Percentiles rank a stretch among this genome's conserved stretches.
These are phyloP conservation scores for Coemansia sp. DNA, from an alignment of 192 early-diverging fungal species.

Conservation along the genomic window DNA sequence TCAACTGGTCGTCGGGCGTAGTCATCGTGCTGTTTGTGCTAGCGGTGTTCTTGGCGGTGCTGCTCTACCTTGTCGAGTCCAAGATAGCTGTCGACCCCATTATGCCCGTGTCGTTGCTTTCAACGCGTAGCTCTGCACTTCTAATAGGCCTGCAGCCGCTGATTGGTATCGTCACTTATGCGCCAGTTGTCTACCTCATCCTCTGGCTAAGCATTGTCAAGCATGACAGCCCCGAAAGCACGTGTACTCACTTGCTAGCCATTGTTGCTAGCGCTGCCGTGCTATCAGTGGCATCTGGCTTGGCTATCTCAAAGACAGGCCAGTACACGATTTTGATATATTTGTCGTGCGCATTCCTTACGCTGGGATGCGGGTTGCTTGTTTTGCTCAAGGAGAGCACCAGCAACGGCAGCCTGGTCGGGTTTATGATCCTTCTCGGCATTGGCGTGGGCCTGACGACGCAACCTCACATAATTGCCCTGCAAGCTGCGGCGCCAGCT, in stretches of 20 bases:
- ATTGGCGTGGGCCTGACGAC: conserved; percentile 32
- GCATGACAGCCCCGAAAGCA: conserved; percentile 7
- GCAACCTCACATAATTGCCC: conserved; percentile 25
- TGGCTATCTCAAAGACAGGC: conserved; percentile 9
- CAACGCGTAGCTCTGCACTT: conserved; percentile 31
- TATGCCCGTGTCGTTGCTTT: conserved; percentile 53
- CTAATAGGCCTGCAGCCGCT: conserved; percentile 27
- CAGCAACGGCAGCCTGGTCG: conserved; percentile 15
- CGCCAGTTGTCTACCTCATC: conserved; percentile 57
- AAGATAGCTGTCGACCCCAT: conserved; percentile 59
- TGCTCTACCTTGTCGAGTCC: conserved; percentile 63
- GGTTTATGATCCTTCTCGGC: conserved; percentile 37
- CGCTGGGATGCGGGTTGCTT: conserved; percentile 26
- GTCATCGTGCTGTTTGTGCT: conserved; percentile 58
- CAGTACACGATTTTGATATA: neutral
- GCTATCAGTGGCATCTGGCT: neutral
- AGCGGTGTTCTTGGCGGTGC: conserved; percentile 49
- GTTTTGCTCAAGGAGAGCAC: conserved; percentile 20
- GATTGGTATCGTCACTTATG: conserved; percentile 25
- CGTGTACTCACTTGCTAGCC: conserved; percentile 18
- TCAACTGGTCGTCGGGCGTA: conserved; percentile 62
- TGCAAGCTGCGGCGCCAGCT: conserved; percentile 12
- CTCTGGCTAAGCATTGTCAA: conserved; percentile 64
- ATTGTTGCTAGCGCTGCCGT: conserved; percentile 14
- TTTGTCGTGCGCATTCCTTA: conserved; percentile 11